These are phyloP conservation scores for Dimocarpus longan DNA, from an alignment of 345 rosid species.

Conservation along the genomic window DNA sequence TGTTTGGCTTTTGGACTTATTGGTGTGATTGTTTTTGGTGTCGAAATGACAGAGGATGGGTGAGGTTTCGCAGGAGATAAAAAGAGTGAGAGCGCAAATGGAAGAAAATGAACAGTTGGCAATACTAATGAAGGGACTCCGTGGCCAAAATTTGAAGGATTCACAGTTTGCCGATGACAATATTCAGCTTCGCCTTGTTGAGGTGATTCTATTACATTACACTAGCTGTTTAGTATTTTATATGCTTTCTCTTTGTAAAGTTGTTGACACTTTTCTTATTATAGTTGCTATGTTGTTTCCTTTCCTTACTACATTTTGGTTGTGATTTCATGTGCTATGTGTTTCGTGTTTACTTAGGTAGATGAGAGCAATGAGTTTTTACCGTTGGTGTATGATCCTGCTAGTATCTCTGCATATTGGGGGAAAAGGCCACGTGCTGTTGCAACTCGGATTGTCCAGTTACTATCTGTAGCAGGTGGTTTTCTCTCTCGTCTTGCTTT, in stretches of 20 bases:
- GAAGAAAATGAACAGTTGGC: constrained; percentile 86
- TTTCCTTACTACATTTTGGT: constrained; percentile 6
- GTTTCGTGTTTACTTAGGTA: constrained; percentile 42
- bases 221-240: background rate
- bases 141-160: constrained; percentile 90
- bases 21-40: background rate
- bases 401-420: constrained; percentile 84
- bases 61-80: constrained; percentile 86
- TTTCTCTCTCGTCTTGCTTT: constrained; percentile 75
- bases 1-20: background rate
- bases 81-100: constrained; percentile 91
- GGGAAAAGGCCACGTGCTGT: constrained; percentile 96
- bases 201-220: constrained; percentile 43
- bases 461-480: constrained; percentile 91
- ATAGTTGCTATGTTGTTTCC: constrained; percentile 1
- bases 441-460: constrained; percentile 77
- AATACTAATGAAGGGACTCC: constrained; percentile 85
- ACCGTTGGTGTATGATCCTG: constrained; percentile 90
- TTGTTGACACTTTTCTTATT: background rate
- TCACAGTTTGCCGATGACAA: constrained; percentile 76
- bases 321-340: constrained; percentile 10
- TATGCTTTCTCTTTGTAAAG: background rate
- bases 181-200: constrained; percentile 79
- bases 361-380: constrained; percentile 93
- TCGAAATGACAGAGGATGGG: constrained; percentile 62